Base-by-base conservation (phyloP, 305 asterid species). In the Lippia alba region DNA sequence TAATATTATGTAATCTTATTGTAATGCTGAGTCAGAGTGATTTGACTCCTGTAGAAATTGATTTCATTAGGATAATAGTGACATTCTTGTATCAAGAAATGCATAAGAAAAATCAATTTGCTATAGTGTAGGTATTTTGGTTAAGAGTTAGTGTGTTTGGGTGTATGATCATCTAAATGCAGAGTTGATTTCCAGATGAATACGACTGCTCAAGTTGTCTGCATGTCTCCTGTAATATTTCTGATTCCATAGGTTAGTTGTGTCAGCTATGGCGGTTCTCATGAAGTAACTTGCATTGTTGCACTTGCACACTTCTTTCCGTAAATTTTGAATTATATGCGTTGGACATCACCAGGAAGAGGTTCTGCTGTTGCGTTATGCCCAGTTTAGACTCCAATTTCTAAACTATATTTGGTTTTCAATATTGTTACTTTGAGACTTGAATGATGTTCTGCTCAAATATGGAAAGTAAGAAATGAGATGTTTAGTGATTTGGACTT, bases 1-100 rank as follows among this genome's bases (percentile, higher is more conserved):
- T 55, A 16, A 53, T 19, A 48, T 30, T 20, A 62, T n/a, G 20
- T 17, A 73, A 32, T 53, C 60, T 17, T 33, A 20, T 57, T 32
- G 32, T 50, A 41, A 7, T n/a, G 69, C 56, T 12, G 45, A 12
- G 40, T 41, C 33, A 40, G 16, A 50, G 51, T 17, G 14, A 76
- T 3, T 70, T 70, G 2, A 15, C 1, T 17, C 36, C 32, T 1
- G n/a, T 6, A 16, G 40, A 10, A 10, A 70, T 50, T 64, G 48
- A 64, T 54, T 48, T 16, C 17, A 49, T 33, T 24, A 15, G 53
- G 61, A 20, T 61, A 39, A 61, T 68, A 33, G 24, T 19, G 66
- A 39, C 48, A 0, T 49, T 15, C 19, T 49, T 36, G 18, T 46
- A 24, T 57, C 67, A 19, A n/a, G 62, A 33, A 33, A 57, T n/a